Base-by-base conservation (phyloP, 1,284 basidiomycete species). In the Heliocybe sulcata region DNA sequence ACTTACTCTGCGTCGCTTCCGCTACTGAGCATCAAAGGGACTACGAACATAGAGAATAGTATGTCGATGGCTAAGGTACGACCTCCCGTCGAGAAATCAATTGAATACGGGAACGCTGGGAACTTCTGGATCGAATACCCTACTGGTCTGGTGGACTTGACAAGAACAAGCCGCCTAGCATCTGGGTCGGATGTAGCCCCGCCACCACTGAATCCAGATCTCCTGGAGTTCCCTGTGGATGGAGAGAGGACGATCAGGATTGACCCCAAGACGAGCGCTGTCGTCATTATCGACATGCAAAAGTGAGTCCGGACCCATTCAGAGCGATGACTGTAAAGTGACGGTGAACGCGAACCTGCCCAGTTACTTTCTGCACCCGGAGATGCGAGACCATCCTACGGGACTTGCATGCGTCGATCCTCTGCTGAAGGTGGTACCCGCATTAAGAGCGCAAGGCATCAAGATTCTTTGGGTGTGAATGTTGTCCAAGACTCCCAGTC, bases 231-330 rank as follows among this genome's bases (percentile, higher is more conserved):
- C 45, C 65, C 69, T 1, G 81, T 81, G 2, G 72, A 81, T 55
- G 77, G 77, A 4, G 72, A 74, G 20, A 71, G 81, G 16, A 71
- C 66, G 16, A 67, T 86, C 45, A 72, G 83, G 54, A 67, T 86
- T 12, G 72, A 80, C 59, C 73, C 71, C 35, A 67, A 72, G 38
- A 69, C 72, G 48, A 79, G 75, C 27, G 85, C 83, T 12, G 67
- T 82, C 56, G 77, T 86, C 23, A 73, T 87, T 31, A 76, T 87
- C 56, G 85, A 87, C 64, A 87, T 87, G 85, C 85, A 87, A 65
- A 87, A 87, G 85, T 85, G 61, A 58, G 75, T 60, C 67, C 25
- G 72, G 76, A 31, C 38, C 19, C 38, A 16, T 20, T 9, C 8
- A 3, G 8, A n/a, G 38, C 3, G 4, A 16, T 12, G 29, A 31